Evolutionary conservation across 1,284 basidiomycete genomes (phyloP), one percentile per base, ranked within the genome.

Genomic region (Grifola frondosa): DNA sequence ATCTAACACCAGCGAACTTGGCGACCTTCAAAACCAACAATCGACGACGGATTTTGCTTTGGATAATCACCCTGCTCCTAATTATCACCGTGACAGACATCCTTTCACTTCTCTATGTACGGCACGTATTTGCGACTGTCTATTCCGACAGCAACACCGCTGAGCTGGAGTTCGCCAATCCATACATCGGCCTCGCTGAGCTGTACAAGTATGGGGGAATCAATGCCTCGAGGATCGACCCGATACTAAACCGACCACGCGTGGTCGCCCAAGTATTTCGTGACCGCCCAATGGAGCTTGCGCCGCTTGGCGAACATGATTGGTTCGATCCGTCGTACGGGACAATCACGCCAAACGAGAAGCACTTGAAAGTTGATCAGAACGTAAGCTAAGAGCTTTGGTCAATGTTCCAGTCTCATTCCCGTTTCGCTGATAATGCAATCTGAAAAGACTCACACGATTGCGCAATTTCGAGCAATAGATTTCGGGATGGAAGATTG

Each of bases 401-500:
- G 7, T 13, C 10, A n/a, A 12, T 15, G 12, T 9, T 39, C 5
- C 29, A 3, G 24, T 6, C 6, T n/a, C 32, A 19, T 30, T 7
- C 23, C 15, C 17, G 8, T 6, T 24, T n/a, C 19, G 23, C 38
- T 42, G 13, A 45, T 9, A 16, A 15, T 13, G 3, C 2, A 5
- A 6, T 20, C 13, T n/a, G 3, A 6, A 5, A 36, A 59, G 58
- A 53, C 44, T 10, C 48, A 43, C 36, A 52, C 54, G 11, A 52
- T 61, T 24, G 49, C 49, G 23, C 59, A 59, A 31, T 56, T 61
- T 46, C 52, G 57, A 22, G 52, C 52, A 9, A 36, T 55, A 30
- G 59, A 61, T 45, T 61, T 45, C 28, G 57, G 59, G 13, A 61
- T 61, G 59, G 59, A 61, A 30, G 44, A 48, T n/a, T 59, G 59